These are phyloP conservation scores for Ricinus communis DNA, from an alignment of 345 rosid species.

Conservation along the genomic window DNA sequence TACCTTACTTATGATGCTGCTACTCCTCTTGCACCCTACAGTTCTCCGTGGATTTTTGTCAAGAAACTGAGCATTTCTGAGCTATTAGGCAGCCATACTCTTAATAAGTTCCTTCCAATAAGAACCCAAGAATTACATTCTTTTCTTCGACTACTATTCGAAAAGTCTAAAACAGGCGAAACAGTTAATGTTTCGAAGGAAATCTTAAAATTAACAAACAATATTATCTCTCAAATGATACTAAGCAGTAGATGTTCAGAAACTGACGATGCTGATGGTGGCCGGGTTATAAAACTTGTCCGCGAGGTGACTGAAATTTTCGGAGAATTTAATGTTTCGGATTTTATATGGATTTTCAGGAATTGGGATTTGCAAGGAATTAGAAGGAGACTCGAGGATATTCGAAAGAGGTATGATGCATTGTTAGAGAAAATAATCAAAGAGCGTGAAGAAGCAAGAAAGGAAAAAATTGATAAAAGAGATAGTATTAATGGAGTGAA, in stretches of 20 bases:
- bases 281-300: not conserved
- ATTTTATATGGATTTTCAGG: not conserved
- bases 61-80: not conserved
- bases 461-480: not conserved
- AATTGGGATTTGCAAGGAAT: constrained; percentile 1
- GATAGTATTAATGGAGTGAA: not conserved
- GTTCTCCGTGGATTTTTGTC: not conserved
- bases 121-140: not conserved
- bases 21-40: not conserved
- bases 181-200: not conserved
- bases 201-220: not conserved
- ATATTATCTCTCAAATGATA: not conserved
- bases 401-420: not conserved
- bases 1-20: not conserved
- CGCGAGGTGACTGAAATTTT: not conserved
- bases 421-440: not conserved
- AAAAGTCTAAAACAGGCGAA: not conserved
- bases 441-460: not conserved
- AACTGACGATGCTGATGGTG: not conserved
- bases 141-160: not conserved
- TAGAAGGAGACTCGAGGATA: not conserved
- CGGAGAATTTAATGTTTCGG: constrained; percentile 6
- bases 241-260: not conserved
- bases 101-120: not conserved
- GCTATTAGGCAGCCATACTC: not conserved